phyloP scores from a whole-genome alignment of 2,329 filamentous ascomycete species.

The Claviceps pusilla region DNA sequence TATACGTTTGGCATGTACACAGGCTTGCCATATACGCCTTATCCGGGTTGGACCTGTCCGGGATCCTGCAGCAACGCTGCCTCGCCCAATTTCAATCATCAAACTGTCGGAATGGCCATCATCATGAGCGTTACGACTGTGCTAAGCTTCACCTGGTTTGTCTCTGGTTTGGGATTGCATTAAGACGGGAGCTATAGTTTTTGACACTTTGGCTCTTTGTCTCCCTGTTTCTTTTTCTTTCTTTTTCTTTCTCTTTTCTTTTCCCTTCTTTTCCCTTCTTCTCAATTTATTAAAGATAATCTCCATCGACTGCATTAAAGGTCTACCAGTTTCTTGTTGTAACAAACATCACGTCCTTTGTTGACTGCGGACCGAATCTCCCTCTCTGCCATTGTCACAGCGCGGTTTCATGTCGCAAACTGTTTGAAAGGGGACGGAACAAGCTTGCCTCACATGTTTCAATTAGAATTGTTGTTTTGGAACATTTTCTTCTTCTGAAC shows the following conservation, averaged over 20 bases:
- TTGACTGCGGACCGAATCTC: too few species aligned
- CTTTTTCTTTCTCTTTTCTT: not conserved
- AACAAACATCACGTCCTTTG: too few species aligned
- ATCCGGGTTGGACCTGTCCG: conserved; percentile 38
- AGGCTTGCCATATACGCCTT: conserved; percentile 33
- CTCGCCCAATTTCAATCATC: conserved; percentile 28
- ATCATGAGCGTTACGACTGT: conserved; percentile 42
- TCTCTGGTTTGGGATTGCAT: conserved; percentile 32
- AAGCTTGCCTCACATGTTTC: too few species aligned
- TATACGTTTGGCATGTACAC: conserved; percentile 46
- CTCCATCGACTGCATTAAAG: not conserved
- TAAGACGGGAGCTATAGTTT: conserved; percentile 5
- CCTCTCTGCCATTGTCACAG: too few species aligned
- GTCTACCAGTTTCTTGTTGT: not conserved
- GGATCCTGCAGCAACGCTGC: conserved; percentile 46
- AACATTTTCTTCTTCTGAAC: not conserved
- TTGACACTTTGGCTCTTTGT: not conserved
- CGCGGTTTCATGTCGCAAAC: not conserved
- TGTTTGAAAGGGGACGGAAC: not conserved
- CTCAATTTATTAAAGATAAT: not conserved
- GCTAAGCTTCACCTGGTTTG: conserved; percentile 50
- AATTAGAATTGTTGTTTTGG: not conserved
- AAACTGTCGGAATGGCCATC: conserved; percentile 34
- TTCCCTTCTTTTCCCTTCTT: not conserved
- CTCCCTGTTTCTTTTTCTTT: not conserved